Percentiles rank a stretch among this genome's conserved stretches.
Conservation (phyloP, 352 stramenopile genomes). For the Phytophthora crassamura region DNA sequence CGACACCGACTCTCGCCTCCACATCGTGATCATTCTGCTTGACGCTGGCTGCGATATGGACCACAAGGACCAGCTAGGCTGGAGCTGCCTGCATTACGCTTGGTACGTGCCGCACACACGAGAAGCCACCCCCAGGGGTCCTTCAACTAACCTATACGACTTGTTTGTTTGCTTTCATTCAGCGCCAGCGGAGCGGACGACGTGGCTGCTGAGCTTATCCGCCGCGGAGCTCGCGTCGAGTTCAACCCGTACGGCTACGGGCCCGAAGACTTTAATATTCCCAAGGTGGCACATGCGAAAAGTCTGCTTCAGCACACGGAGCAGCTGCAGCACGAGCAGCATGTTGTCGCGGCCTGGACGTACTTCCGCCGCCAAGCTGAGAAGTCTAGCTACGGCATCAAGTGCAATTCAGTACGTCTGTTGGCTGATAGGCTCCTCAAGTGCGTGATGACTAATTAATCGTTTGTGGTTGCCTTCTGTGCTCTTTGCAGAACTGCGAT, state of each 20-base stretch:
- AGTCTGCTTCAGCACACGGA: slow-evolving; percentile 89
- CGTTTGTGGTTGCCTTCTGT: slow-evolving; percentile 5
- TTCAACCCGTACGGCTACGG: slow-evolving; percentile 90
- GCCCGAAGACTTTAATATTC: slow-evolving; percentile 85
- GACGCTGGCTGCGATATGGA: slow-evolving; percentile 89
- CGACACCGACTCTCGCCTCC: slow-evolving; percentile 80
- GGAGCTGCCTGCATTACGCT: slow-evolving; percentile 88
- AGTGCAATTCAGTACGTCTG: slow-evolving; percentile 71
- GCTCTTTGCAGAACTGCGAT: slow-evolving; percentile 65
- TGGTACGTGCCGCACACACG: slow-evolving; percentile 55
- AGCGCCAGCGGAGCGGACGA: slow-evolving; percentile 79
- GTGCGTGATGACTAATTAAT: slow-evolving; percentile 4
- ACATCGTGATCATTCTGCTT: slow-evolving; percentile 85
- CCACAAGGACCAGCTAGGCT: slow-evolving; percentile 82
- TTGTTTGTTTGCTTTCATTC: slow-evolving; percentile 7
- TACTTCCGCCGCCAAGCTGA: slow-evolving; percentile 82
- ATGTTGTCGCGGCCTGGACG: slow-evolving; percentile 77
- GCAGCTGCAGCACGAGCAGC: slow-evolving; percentile 84
- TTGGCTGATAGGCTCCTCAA: not conserved
- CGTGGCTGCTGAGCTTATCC: slow-evolving; percentile 78
- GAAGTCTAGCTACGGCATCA: slow-evolving; percentile 67
- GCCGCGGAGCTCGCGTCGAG: slow-evolving; percentile 67
- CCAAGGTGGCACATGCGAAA: slow-evolving; percentile 80
- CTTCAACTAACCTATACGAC: not conserved
- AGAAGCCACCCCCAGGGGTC: not conserved